These are phyloP conservation scores for Cladosporium sp. DNA, from an alignment of 2,329 filamentous ascomycete genomes.

Conservation along the genomic window DNA sequence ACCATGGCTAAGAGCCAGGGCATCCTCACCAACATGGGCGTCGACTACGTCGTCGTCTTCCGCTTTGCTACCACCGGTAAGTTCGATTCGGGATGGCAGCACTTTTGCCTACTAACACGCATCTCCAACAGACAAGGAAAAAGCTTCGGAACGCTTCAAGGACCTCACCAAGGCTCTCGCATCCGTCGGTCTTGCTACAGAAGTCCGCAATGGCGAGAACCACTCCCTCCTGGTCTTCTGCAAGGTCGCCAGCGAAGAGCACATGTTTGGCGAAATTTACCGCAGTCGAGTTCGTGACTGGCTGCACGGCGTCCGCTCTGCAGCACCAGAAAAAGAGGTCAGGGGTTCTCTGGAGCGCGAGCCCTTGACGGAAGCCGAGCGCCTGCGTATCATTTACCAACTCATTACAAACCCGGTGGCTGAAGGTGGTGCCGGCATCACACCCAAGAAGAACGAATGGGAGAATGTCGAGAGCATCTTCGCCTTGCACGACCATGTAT, in stretches of 20 bases:
- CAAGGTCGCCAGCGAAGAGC: conserved; percentile 71
- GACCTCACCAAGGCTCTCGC: conserved; percentile 75
- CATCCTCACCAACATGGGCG: conserved; percentile 60
- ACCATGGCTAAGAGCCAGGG: conserved; percentile 38
- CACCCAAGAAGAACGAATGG: conserved; percentile 52
- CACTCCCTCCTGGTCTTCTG: conserved; percentile 80
- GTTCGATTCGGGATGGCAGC: conserved; percentile 19
- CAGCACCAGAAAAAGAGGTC: conserved; percentile 73
- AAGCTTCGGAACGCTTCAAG: conserved; percentile 74
- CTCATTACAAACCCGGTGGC: conserved; percentile 56
- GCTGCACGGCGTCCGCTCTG: conserved; percentile 81
- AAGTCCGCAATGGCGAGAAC: conserved; percentile 78
- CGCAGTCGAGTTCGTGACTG: conserved; percentile 83
- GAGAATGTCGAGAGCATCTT: conserved; percentile 52
- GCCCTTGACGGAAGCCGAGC: conserved; percentile 82
- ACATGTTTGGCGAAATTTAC: conserved; percentile 79
- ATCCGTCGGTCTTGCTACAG: conserved; percentile 77
- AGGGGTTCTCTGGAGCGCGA: conserved; percentile 67
- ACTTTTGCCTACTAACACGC: not conserved
- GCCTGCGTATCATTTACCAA: conserved; percentile 82
- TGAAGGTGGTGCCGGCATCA: conserved; percentile 54
- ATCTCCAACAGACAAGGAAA: conserved; percentile 56
- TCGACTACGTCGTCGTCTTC: conserved; percentile 88
- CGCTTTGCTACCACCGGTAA: conserved; percentile 68
- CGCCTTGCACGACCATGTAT: conserved; percentile 51